Evolutionary conservation across 2,329 filamentous ascomycete species (phyloP).

Genomic region (Xylaria sp.): DNA sequence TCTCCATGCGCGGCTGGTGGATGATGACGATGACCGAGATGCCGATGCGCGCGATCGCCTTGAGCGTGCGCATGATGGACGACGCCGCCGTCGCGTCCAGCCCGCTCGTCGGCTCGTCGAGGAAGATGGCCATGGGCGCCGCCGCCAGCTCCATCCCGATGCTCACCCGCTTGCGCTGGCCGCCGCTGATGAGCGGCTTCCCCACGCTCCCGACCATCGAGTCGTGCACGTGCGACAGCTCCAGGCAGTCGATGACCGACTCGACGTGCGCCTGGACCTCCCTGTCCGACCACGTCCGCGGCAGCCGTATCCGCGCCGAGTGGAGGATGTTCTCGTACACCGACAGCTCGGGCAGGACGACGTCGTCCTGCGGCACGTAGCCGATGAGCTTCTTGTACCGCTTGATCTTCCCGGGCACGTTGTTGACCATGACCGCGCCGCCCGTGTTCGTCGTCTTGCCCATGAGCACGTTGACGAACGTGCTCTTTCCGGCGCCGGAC

Average conservation of each 20-base stretch:
- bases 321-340: constrained; percentile 65
- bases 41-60: constrained; percentile 55
- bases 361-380: constrained; percentile 65
- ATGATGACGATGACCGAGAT: constrained; percentile 62
- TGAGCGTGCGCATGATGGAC: constrained; percentile 58
- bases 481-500: constrained; percentile 62
- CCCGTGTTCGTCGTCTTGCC: constrained; percentile 56
- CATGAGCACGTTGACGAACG: constrained; percentile 64
- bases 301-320: constrained; percentile 57
- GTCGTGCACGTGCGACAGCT: constrained; percentile 54
- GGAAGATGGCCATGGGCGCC: constrained; percentile 57
- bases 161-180: constrained; percentile 60
- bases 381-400: constrained; percentile 62
- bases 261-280: constrained; percentile 59
- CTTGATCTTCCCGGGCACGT: constrained; percentile 49
- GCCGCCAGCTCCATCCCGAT: constrained; percentile 63
- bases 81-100: constrained; percentile 58
- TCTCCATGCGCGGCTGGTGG: constrained; percentile 62
- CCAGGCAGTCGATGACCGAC: constrained; percentile 57
- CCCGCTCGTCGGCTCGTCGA: constrained; percentile 57
- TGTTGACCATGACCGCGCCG: constrained; percentile 57
- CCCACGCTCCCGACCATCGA: constrained; percentile 54
- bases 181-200: constrained; percentile 57
- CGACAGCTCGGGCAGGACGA: constrained; percentile 61
- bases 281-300: constrained; percentile 51